Percentiles rank a stretch among this genome's conserved stretches.
Evolutionary conservation across 2,329 filamentous ascomycete genomes (phyloP).

Genomic region (Penicillium aurantiogriseum): DNA sequence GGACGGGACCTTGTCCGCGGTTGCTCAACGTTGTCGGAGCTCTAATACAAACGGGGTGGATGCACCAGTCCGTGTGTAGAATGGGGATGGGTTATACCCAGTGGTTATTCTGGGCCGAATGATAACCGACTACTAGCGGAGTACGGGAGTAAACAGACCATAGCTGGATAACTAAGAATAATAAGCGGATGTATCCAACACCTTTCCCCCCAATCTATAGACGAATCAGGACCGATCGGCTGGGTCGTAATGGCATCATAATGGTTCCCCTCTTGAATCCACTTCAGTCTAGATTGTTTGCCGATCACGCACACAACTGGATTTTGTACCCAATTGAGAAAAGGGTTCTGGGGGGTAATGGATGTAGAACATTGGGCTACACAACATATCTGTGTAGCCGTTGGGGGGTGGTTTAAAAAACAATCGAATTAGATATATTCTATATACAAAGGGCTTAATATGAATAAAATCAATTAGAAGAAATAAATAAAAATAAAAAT

Average conservation of each 20-base stretch:
- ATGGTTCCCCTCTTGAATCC: conserved; percentile 8
- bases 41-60: conserved; percentile 3
- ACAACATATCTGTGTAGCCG: conserved; percentile 17
- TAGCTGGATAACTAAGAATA: not conserved
- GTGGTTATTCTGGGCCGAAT: not conserved
- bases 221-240: conserved; percentile 1
- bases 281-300: conserved; percentile 23
- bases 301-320: conserved; percentile 16
- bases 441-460: too few relatives aligned
- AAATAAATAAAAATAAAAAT: not conserved
- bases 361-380: conserved; percentile 5
- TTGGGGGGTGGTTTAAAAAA: conserved; percentile 3
- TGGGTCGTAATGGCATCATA: conserved; percentile 19
- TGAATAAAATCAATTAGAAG: too few relatives aligned
- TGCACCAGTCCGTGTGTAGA: not conserved
- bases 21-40: conserved; percentile 8
- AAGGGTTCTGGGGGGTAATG: conserved; percentile 2
- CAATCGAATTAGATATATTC: not conserved
- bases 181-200: not conserved
- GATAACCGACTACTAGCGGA: not conserved
- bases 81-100: not conserved
- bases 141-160: not conserved
- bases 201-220: not conserved
- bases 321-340: not conserved
- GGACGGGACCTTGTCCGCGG: conserved; percentile 7